Evolutionary conservation across 176 grass and related monocot species (phyloP).

Genomic region (Eragrostis curvula): DNA sequence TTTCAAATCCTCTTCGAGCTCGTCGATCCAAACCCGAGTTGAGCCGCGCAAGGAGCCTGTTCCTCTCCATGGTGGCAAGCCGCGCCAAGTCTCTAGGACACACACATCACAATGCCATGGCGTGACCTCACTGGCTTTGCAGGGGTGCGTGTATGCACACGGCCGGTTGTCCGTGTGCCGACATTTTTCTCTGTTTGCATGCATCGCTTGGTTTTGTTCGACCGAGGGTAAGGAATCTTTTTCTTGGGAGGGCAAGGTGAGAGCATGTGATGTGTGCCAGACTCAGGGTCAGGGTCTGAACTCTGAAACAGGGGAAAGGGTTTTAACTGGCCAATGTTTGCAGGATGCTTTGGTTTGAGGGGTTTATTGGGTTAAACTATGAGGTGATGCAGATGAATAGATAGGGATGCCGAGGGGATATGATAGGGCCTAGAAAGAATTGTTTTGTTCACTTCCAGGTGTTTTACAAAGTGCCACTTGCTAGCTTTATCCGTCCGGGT

Average conservation of each 20-base stretch:
- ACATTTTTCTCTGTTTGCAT: not conserved
- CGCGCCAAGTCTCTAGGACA: conserved; percentile 6
- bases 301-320: not conserved
- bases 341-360: too few relatives aligned
- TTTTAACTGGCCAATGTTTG: not conserved
- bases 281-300: not conserved
- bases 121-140: not conserved
- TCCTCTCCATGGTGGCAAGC: conserved; percentile 8
- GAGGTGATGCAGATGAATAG: too few relatives aligned
- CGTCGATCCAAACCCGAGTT: not conserved
- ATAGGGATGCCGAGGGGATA: too few relatives aligned
- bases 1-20: too few relatives aligned
- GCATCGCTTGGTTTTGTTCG: not conserved
- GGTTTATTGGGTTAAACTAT: too few relatives aligned
- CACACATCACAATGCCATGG: conserved; percentile 26
- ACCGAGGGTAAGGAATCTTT: conserved; percentile 36
- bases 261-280: conserved; percentile 36
- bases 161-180: not conserved
- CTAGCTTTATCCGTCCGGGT: too few relatives aligned
- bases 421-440: too few relatives aligned
- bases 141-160: not conserved
- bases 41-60: conserved; percentile 28
- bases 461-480: too few relatives aligned
- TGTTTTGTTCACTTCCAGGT: too few relatives aligned
- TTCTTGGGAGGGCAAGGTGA: not conserved